These are phyloP conservation scores for Hamamelis virginiana DNA, from an alignment of 164 flowering plant genomes.

Conservation along the genomic window DNA sequence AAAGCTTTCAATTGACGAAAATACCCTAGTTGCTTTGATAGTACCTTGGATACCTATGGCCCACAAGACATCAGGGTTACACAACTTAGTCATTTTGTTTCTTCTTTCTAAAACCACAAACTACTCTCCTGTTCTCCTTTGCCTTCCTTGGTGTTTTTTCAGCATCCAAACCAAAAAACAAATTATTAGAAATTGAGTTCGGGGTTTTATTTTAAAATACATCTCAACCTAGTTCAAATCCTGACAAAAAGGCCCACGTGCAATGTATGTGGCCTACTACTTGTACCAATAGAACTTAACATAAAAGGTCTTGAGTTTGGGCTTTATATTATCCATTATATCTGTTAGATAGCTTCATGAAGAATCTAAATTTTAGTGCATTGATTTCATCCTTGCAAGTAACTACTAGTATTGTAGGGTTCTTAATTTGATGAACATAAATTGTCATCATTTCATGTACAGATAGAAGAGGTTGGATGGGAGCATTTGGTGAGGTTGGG, in stretches of 20 bases:
- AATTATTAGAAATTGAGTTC: too few species aligned
- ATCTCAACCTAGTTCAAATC: too few species aligned
- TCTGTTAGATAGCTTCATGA: not conserved
- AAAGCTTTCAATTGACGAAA: too few species aligned
- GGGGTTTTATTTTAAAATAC: too few species aligned
- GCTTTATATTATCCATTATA: not conserved
- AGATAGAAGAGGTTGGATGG: slow-evolving; percentile 92
- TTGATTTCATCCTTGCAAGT: not conserved
- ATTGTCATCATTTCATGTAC: slow-evolving; percentile 5
- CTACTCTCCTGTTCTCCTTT: not conserved
- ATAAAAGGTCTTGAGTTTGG: not conserved
- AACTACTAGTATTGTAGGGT: not conserved
- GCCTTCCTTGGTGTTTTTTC: not conserved
- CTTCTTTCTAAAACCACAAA: not conserved
- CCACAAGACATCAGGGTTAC: too few species aligned
- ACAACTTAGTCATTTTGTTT: too few species aligned
- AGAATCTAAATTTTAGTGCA: not conserved
- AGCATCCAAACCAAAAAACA: not conserved
- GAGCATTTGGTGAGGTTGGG: slow-evolving; percentile 49
- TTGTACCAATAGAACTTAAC: not conserved
- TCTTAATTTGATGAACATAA: not conserved
- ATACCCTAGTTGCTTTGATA: too few species aligned
- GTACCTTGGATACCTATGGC: too few species aligned
- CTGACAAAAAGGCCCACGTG: too few species aligned
- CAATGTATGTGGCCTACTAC: too few species aligned